Evolutionary conservation across 306 rosid species (phyloP).

Genomic region (Senna siamea): DNA sequence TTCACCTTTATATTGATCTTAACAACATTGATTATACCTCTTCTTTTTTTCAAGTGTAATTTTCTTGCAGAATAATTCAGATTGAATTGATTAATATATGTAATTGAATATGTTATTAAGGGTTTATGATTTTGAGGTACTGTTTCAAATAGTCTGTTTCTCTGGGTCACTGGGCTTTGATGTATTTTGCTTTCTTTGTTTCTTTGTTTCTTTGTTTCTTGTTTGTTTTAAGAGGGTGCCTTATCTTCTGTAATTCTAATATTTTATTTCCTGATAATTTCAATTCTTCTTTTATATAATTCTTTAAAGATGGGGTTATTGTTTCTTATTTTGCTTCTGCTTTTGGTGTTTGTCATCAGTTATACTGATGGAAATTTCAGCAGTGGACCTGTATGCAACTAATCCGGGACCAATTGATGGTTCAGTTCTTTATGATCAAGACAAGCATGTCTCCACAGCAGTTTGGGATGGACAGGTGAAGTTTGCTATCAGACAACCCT

Average conservation of each 20-base stretch:
- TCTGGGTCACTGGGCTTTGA: constrained; percentile 31
- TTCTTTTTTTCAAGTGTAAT: neutral
- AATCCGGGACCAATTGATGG: constrained; percentile 96
- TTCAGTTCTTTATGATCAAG: constrained; percentile 93
- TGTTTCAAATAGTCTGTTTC: neutral
- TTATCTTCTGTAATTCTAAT: constrained; percentile 2
- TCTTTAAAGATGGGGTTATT: constrained; percentile 7
- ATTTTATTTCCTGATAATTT: neutral
- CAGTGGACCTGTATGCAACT: constrained; percentile 73
- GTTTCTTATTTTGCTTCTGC: constrained; percentile 26
- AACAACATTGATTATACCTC: no score
- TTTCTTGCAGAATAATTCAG: neutral
- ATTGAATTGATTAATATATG: constrained; percentile 2
- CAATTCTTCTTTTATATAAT: constrained; percentile 19
- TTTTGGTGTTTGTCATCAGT: constrained; percentile 35
- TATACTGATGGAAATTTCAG: constrained; percentile 66
- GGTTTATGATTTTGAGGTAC: constrained; percentile 2
- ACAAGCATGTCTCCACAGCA: constrained; percentile 94
- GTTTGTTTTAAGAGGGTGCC: constrained; percentile 3
- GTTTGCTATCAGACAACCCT: constrained; percentile 33
- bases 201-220: constrained; percentile 1
- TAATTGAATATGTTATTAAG: constrained; percentile 19
- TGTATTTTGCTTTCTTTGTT: constrained; percentile 16
- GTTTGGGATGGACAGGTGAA: constrained; percentile 99
- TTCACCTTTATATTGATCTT: no score